Evolutionary conservation across 352 stramenopile genomes (phyloP).

Genomic region (Globisporangium parvum): DNA sequence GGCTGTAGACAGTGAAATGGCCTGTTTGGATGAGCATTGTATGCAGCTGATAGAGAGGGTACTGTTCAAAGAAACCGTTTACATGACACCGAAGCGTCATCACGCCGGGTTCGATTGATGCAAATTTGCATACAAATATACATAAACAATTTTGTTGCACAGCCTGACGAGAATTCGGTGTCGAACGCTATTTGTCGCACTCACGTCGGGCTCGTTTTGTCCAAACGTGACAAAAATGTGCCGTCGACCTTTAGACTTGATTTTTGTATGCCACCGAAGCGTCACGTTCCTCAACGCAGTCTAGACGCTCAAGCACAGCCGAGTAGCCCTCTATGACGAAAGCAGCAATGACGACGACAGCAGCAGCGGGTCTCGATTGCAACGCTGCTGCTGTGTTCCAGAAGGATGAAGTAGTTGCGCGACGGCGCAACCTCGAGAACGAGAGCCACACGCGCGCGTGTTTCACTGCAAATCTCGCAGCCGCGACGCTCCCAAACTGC

Average conservation of each 20-base stretch:
- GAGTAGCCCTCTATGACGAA: conserved; percentile 11
- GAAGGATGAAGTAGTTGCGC: neutral
- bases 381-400: neutral
- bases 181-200: too few species aligned
- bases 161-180: too few species aligned
- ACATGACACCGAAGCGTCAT: neutral
- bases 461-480: neutral
- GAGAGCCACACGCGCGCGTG: neutral
- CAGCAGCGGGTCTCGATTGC: neutral
- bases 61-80: neutral
- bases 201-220: too few species aligned
- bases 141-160: too few species aligned
- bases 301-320: conserved; percentile 21
- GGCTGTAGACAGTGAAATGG: neutral
- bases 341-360: conserved; percentile 7
- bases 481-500: neutral
- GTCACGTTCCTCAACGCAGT: conserved; percentile 74
- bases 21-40: too few species aligned
- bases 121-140: too few species aligned
- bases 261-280: too few species aligned
- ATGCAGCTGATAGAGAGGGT: neutral
- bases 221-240: too few species aligned
- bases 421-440: neutral
- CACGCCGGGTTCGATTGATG: too few species aligned
- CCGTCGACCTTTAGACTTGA: too few species aligned